Percentiles rank a stretch among this genome's conserved stretches.
These are phyloP conservation scores for Spathaspora girioi DNA, from an alignment of 805 yeast species.

Conservation along the genomic window DNA sequence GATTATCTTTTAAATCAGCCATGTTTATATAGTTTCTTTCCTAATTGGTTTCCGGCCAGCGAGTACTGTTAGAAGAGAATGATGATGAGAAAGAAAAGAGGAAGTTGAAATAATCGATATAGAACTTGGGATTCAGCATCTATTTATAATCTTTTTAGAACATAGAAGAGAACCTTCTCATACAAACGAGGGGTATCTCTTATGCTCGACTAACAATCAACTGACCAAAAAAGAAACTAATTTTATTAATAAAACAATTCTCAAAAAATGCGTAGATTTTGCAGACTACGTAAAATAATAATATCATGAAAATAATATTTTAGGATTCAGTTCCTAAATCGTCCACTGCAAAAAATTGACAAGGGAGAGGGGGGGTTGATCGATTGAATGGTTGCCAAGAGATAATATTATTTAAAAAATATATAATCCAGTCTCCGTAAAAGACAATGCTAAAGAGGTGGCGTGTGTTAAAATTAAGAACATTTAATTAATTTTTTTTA, in stretches of 20 bases:
- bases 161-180: background rate
- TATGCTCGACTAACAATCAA: background rate
- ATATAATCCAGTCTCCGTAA: background rate
- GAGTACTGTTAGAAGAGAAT: slow-evolving; percentile 1
- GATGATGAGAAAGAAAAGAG: background rate
- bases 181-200: background rate
- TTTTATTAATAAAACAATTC: background rate
- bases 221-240: background rate
- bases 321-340: slow-evolving; percentile 1
- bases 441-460: background rate
- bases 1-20: slow-evolving; percentile 2
- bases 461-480: background rate
- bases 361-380: background rate
- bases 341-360: background rate
- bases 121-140: background rate
- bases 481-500: too few species aligned
- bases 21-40: background rate
- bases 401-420: too few species aligned
- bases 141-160: slow-evolving; percentile 1
- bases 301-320: background rate
- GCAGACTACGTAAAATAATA: background rate
- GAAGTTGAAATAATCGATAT: background rate
- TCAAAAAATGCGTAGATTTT: background rate
- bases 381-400: background rate
- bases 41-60: slow-evolving; percentile 3